Percentiles rank a stretch among this genome's conserved stretches.
phyloP scores from a whole-genome alignment of 352 stramenopile genomes.

The Phytophthora aleatoria region DNA sequence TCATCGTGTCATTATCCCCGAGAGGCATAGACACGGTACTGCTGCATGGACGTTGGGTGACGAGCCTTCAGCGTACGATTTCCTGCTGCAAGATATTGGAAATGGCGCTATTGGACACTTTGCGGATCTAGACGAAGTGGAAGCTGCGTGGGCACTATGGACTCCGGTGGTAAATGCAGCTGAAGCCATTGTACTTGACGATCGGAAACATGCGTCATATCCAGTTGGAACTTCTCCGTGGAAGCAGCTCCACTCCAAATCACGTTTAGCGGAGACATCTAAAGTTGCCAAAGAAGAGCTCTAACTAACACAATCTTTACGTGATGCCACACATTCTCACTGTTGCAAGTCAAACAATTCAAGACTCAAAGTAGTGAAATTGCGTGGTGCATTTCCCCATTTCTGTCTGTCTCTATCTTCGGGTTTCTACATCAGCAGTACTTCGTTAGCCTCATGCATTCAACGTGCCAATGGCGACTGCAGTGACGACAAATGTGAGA shows the following conservation, averaged over 20 bases:
- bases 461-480: conserved; percentile 68
- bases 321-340: neutral
- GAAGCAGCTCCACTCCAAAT: conserved; percentile 1
- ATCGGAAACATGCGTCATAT: conserved; percentile 6
- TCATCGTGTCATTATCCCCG: conserved; percentile 14
- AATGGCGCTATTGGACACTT: conserved; percentile 39
- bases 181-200: conserved; percentile 9
- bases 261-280: neutral
- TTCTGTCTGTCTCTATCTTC: conserved; percentile 17
- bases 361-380: neutral
- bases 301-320: neutral
- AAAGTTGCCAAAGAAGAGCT: neutral
- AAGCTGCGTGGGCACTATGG: conserved; percentile 71
- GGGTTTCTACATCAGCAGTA: conserved; percentile 6
- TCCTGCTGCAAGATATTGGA: conserved; percentile 31
- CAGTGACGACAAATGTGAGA: conserved; percentile 74
- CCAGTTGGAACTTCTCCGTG: conserved; percentile 26
- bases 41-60: conserved; percentile 40
- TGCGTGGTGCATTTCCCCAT: neutral
- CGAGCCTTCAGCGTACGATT: conserved; percentile 42
- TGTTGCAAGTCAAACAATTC: no score
- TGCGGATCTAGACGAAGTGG: conserved; percentile 58
- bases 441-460: conserved; percentile 35
- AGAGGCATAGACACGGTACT: neutral
- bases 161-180: conserved; percentile 53